Evolutionary conservation across 768 basidiomycete genomes (phyloP).

Genomic region (Mycena vulgaris): DNA sequence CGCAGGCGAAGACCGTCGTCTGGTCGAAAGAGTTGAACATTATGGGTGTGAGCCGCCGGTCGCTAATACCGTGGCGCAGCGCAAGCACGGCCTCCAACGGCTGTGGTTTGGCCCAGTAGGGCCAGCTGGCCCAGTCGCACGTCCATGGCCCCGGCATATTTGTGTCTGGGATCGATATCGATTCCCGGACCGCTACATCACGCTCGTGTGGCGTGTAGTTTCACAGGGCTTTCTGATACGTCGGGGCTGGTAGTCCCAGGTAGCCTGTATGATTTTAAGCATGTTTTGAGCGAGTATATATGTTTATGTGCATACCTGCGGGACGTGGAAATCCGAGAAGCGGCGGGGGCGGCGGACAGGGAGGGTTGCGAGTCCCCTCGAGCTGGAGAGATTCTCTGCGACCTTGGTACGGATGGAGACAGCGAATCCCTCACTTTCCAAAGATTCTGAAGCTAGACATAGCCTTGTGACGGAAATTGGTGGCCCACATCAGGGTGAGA

Average conservation of each 20-base stretch:
- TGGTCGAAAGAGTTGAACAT: conserved; percentile 1
- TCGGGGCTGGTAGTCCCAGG: conserved; percentile 8
- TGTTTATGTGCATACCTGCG: background rate
- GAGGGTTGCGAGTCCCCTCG: background rate
- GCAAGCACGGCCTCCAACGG: background rate
- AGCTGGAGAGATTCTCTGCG: too few relatives aligned
- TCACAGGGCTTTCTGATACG: too few relatives aligned
- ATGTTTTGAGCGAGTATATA: background rate
- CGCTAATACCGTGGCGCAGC: background rate
- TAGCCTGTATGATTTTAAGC: background rate
- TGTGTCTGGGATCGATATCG: conserved; percentile 2
- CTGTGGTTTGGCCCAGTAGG: background rate
- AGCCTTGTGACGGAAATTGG: too few relatives aligned
- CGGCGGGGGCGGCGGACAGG: conserved; percentile 13
- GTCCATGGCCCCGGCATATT: conserved; percentile 1
- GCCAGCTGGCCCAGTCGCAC: conserved; percentile 15
- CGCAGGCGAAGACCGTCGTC: conserved; percentile 11
- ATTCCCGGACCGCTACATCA: background rate
- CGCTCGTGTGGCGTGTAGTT: background rate
- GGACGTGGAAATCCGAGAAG: conserved; percentile 21
- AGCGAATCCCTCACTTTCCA: too few relatives aligned
- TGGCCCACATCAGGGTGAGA: too few relatives aligned
- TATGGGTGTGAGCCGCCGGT: background rate
- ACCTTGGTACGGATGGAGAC: too few relatives aligned
- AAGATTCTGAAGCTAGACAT: too few relatives aligned